These are phyloP conservation scores for Solanum rostratum DNA, from an alignment of 257 asterid species.

Conservation along the genomic window DNA sequence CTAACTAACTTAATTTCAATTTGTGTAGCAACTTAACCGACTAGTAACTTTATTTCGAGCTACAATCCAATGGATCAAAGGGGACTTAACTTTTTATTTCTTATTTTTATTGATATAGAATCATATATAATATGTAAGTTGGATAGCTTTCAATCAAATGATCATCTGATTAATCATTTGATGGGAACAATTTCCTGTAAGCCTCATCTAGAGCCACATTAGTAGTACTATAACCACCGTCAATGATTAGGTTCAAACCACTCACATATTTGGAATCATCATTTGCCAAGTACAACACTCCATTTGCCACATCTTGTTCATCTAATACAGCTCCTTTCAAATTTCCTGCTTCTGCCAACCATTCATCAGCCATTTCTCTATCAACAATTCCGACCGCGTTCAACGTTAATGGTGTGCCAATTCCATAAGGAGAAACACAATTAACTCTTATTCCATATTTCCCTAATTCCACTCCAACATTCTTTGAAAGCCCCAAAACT, in stretches of 20 bases:
- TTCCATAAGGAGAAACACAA: not conserved
- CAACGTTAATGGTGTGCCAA: not conserved
- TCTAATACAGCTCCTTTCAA: not conserved
- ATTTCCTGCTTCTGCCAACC: not conserved
- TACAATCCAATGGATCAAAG: no score
- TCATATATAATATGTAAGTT: no score
- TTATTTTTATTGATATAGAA: no score
- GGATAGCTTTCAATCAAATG: no score
- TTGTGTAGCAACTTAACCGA: no score
- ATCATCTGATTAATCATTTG: no score
- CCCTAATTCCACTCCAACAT: not conserved
- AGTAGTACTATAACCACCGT: not conserved
- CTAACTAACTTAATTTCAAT: no score
- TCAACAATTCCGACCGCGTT: not conserved
- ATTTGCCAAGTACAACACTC: not conserved
- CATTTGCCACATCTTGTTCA: not conserved
- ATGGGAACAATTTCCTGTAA: not conserved
- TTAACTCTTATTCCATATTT: not conserved
- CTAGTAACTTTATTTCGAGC: no score
- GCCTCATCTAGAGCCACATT: not conserved
- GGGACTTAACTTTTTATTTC: no score
- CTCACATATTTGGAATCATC: not conserved
- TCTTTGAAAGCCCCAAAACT: not conserved
- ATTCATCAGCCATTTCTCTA: not conserved
- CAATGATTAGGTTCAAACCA: not conserved